Evolutionary conservation across 2,329 filamentous ascomycete genomes (phyloP), one percentile per base, ranked within the genome.

Genomic region (Phaeosphaeriaceae sp.): DNA sequence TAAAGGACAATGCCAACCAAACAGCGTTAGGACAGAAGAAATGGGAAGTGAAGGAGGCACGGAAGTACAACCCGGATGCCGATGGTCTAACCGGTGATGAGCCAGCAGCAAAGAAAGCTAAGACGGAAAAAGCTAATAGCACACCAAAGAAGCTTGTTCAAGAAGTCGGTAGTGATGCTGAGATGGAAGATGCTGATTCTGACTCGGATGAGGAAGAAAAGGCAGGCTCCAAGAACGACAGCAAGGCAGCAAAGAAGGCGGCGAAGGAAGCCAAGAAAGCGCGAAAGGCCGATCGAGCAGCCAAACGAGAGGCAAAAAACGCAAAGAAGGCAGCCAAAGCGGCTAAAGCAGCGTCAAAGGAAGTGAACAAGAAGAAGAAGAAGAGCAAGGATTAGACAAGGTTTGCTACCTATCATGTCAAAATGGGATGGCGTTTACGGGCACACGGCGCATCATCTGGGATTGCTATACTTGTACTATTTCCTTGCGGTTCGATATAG

Each of bases 1-100:
- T 88, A 74, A 47, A 47, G 37, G 88, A 89, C 59, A 88, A 89
- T 63, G 73, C 81, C 29, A 77, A 77, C 46, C 46, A 58, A 35
- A 67, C 64, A 6, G 62, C 68, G 3, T 52, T 70, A 32, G 61
- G 55, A 21, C 50, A 56, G 21, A 85, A 87, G 64, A 96, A 96
- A 77, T 95, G 90, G 83, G 89, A 92, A 57, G 82, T 99, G 68
- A 96, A 95, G 78, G 91, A 97, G 75, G 89, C 89, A 9, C 84
- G 90, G 71, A 94, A 93, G 76, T 99, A 99, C 82, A 97, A 97
- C 75, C 83, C 85, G 40, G 92, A 97, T 70, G 94, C 91, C 45
- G 94, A 99, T 75, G 93, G 92, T 56, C 79, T 97, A 42, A 81
- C 81, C 52, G 85, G 84, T 39, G 84, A 90, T 63, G 87, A 88